phyloP scores from a whole-genome alignment of 371 early-diverging fungal species.

The Circinella minor region DNA sequence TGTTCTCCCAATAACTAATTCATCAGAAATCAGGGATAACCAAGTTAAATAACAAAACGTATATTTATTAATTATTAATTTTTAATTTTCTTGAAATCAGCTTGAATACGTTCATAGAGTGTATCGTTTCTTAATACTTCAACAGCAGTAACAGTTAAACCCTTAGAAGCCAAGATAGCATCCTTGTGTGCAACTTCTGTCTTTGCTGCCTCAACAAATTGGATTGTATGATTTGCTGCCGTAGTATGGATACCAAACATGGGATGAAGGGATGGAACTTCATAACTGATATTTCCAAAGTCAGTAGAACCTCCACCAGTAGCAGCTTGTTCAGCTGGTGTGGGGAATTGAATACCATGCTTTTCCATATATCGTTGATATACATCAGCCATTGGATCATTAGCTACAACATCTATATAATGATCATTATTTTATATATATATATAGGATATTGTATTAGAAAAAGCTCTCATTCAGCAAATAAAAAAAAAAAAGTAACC shows the following conservation, averaged over 20 bases:
- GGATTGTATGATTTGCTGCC: slow-evolving; percentile 68
- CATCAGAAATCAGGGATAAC: too few species aligned
- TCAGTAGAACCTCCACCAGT: slow-evolving; percentile 69
- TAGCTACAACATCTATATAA: slow-evolving; percentile 52
- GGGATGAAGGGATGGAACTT: slow-evolving; percentile 58
- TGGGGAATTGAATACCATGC: slow-evolving; percentile 45
- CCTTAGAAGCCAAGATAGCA: slow-evolving; percentile 39
- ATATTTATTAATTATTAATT: too few species aligned
- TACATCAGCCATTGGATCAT: slow-evolving; percentile 59
- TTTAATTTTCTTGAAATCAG: slow-evolving; percentile 15
- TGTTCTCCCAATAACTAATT: too few species aligned
- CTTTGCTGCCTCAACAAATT: slow-evolving; percentile 65
- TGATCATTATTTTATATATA: neutral
- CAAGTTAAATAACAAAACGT: too few species aligned
- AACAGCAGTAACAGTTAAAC: slow-evolving; percentile 19
- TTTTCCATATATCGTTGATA: slow-evolving; percentile 63
- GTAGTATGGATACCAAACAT: slow-evolving; percentile 40
- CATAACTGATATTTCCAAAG: slow-evolving; percentile 76
- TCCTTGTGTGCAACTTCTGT: slow-evolving; percentile 64
- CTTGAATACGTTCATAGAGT: slow-evolving; percentile 18
- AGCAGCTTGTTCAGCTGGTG: slow-evolving; percentile 44
- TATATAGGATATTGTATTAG: too few species aligned
- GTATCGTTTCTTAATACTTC: slow-evolving; percentile 12
- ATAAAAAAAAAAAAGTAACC: too few species aligned
- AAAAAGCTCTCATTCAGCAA: too few species aligned